A percentile compares a stretch with the other conserved stretches of the same genome.
Evolutionary conservation across 495 filamentous ascomycete species (phyloP).

Genomic region (Neurospora discreta): DNA sequence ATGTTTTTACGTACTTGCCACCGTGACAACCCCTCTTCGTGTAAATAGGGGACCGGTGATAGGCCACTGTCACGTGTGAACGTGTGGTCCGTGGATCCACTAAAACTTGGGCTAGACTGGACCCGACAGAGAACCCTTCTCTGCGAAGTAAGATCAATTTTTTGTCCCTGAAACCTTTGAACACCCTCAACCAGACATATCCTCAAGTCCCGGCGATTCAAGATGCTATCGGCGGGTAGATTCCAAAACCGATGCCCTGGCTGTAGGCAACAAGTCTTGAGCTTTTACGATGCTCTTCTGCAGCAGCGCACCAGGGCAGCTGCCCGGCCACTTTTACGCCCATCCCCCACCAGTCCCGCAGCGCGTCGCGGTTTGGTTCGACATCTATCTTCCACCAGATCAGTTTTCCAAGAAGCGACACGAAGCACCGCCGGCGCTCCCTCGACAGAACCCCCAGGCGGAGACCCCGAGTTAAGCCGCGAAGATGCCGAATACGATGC

Average conservation of each 20-base stretch:
- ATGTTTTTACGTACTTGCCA: not conserved
- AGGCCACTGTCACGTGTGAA: not conserved
- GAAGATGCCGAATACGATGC: conserved; percentile 21
- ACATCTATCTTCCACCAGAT: conserved; percentile 29
- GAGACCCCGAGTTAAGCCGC: not conserved
- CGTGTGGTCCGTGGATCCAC: not conserved
- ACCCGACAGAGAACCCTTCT: not conserved
- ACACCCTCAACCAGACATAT: not conserved
- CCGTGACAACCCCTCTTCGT: not conserved
- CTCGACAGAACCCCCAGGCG: not conserved
- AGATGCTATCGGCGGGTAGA: conserved; percentile 36
- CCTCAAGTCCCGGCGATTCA: conserved; percentile 14
- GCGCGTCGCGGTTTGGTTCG: conserved; percentile 11
- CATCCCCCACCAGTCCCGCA: not conserved
- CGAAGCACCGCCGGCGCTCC: not conserved
- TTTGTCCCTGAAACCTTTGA: not conserved
- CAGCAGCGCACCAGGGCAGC: conserved; percentile 8
- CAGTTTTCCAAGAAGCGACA: conserved; percentile 12
- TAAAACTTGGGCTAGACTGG: not conserved
- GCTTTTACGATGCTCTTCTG: conserved; percentile 33
- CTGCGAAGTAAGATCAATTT: not conserved
- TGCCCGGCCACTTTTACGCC: conserved; percentile 10
- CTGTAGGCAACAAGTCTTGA: conserved; percentile 37
- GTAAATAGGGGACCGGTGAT: not conserved
- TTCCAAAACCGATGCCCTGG: conserved; percentile 34